Conservation (phyloP, 768 basidiomycete genomes). For the Obba rivulosa region DNA sequence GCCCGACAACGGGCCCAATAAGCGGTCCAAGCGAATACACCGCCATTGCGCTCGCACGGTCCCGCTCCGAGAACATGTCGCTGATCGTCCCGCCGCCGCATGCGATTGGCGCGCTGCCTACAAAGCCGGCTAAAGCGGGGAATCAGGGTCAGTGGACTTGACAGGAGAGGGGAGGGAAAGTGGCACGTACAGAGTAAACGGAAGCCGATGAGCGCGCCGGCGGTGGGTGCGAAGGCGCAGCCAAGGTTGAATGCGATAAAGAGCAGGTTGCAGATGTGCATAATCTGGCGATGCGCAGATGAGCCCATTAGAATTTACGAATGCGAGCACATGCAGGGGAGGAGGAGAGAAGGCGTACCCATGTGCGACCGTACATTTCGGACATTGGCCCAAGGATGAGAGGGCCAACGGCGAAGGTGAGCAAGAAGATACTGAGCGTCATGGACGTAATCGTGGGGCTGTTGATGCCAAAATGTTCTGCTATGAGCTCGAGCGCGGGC, state of each 20-base stretch:
- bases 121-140: conserved; percentile 47
- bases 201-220: conserved; percentile 52
- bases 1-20: conserved; percentile 55
- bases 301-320: too few relatives aligned
- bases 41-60: conserved; percentile 67
- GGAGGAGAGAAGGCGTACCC: conserved; percentile 38
- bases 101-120: conserved; percentile 59
- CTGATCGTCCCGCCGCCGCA: conserved; percentile 60
- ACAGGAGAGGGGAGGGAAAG: not conserved
- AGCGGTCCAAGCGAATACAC: conserved; percentile 61
- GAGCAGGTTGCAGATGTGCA: conserved; percentile 60
- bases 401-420: conserved; percentile 64
- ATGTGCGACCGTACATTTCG: conserved; percentile 68
- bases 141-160: not conserved
- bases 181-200: conserved; percentile 57
- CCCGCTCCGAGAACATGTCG: conserved; percentile 59
- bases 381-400: conserved; percentile 62
- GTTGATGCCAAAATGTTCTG: conserved; percentile 43
- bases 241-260: conserved; percentile 61
- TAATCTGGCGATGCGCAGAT: conserved; percentile 44
- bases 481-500: conserved; percentile 56
- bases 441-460: conserved; percentile 47
- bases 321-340: too few relatives aligned
- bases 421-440: conserved; percentile 58
- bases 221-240: conserved; percentile 62